Evolutionary conservation across 208 protist genomes (phyloP).

Genomic region (Trypanosoma scelopori): DNA sequence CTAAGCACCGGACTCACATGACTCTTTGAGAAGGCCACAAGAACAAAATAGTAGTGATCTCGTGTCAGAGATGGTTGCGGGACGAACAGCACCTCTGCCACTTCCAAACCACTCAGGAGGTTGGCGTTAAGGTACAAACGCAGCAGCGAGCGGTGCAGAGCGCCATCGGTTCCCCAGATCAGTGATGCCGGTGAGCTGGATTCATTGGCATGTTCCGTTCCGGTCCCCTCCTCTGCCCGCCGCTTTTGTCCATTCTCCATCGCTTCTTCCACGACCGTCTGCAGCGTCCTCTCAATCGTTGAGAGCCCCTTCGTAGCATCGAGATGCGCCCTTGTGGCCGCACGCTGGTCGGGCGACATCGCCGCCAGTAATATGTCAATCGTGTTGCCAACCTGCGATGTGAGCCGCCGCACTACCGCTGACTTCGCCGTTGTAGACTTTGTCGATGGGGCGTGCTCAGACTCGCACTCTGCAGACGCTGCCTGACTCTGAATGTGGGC

Average conservation of each 20-base stretch:
- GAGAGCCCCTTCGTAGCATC: slow-evolving; percentile 22
- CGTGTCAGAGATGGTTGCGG: slow-evolving; percentile 22
- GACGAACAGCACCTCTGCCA: slow-evolving; percentile 33
- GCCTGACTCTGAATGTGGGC: slow-evolving; percentile 31
- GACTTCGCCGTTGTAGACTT: slow-evolving; percentile 14
- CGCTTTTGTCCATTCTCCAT: not conserved
- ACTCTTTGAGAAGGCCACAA: slow-evolving; percentile 45
- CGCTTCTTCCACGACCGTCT: not conserved
- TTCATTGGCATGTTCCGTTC: not conserved
- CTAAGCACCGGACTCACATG: slow-evolving; percentile 48
- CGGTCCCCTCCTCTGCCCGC: not conserved
- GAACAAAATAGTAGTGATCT: slow-evolving; percentile 58
- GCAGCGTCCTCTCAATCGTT: slow-evolving; percentile 6
- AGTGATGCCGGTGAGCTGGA: slow-evolving; percentile 7
- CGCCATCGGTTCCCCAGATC: slow-evolving; percentile 57
- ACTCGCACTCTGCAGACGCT: slow-evolving; percentile 13
- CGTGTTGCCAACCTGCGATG: slow-evolving; percentile 65
- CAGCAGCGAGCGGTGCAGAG: slow-evolving; percentile 64
- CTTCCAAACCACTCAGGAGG: slow-evolving; percentile 37
- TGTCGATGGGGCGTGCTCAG: not conserved
- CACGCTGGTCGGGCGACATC: slow-evolving; percentile 50
- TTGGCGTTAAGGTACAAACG: slow-evolving; percentile 74
- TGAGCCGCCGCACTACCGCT: slow-evolving; percentile 36
- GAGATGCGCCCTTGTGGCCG: slow-evolving; percentile 17
- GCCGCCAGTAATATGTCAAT: slow-evolving; percentile 48